phyloP scores from a whole-genome alignment of 306 rosid species.

The Dalbergia cultrata region DNA sequence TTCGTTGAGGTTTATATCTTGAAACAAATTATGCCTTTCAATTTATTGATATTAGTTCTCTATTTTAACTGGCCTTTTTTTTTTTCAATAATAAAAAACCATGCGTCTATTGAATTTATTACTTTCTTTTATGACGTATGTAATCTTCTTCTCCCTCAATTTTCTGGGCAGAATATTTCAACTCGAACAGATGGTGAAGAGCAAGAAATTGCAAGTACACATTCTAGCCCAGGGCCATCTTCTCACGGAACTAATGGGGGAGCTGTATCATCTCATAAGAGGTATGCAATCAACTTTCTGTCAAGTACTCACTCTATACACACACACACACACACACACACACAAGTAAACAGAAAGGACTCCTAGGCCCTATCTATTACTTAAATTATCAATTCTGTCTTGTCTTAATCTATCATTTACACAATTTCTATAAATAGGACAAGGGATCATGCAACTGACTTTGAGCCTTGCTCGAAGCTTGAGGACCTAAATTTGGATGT shows the following conservation, averaged over 20 bases:
- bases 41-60: not conserved
- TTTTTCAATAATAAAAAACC: not conserved
- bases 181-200: conserved; percentile 47
- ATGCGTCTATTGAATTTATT: conserved; percentile 14
- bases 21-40: conserved; percentile 11
- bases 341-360: conserved; percentile 32
- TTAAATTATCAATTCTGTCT: conserved; percentile 40
- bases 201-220: conserved; percentile 45
- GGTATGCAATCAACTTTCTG: conserved; percentile 44
- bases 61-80: not conserved
- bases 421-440: conserved; percentile 52
- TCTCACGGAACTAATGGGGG: conserved; percentile 46
- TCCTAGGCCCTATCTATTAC: conserved; percentile 18
- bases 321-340: not conserved
- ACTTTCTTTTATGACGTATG: conserved; percentile 26
- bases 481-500: conserved; percentile 95
- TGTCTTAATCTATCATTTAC: conserved; percentile 29
- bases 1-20: not conserved
- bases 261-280: conserved; percentile 45
- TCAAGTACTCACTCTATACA: conserved; percentile 26
- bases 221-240: conserved; percentile 38
- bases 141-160: conserved; percentile 29
- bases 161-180: conserved; percentile 51
- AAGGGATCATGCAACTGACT: conserved; percentile 73
- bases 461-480: conserved; percentile 96